Evolutionary conservation across 1,284 basidiomycete genomes (phyloP).

Genomic region (Leccinum subrobustum): DNA sequence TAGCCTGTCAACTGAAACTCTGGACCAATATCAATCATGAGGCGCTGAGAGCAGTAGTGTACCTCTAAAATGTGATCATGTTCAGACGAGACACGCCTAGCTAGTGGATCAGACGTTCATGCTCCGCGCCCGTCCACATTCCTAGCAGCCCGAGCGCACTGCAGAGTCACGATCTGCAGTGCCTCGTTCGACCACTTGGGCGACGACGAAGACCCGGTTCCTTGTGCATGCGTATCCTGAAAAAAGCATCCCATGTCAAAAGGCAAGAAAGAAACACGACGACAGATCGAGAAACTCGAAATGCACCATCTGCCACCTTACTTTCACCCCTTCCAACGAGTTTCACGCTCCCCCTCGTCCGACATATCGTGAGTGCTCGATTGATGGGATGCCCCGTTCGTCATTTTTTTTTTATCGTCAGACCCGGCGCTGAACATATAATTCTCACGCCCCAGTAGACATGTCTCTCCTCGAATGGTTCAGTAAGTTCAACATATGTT

Average conservation of each 20-base stretch:
- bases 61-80: too few species aligned
- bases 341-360: constrained; percentile 41
- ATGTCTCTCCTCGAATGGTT: too few species aligned
- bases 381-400: too few species aligned
- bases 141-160: constrained; percentile 53
- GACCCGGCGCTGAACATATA: too few species aligned
- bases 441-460: too few species aligned
- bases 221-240: constrained; percentile 30
- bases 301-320: constrained; percentile 55
- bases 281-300: not conserved
- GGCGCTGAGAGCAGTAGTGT: too few species aligned
- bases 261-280: not conserved
- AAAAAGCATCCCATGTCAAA: constrained; percentile 3
- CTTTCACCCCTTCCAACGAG: constrained; percentile 48
- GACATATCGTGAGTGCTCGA: too few species aligned
- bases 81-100: too few species aligned
- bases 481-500: too few species aligned
- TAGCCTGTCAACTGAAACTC: too few species aligned
- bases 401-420: too few species aligned
- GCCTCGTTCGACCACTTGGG: constrained; percentile 40
- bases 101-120: constrained; percentile 42
- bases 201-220: not conserved
- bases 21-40: too few species aligned
- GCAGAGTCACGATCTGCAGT: constrained; percentile 53
- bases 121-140: constrained; percentile 58